Evolutionary conservation across 441 rosid species (phyloP).

Genomic region (Omphalea diandra): DNA sequence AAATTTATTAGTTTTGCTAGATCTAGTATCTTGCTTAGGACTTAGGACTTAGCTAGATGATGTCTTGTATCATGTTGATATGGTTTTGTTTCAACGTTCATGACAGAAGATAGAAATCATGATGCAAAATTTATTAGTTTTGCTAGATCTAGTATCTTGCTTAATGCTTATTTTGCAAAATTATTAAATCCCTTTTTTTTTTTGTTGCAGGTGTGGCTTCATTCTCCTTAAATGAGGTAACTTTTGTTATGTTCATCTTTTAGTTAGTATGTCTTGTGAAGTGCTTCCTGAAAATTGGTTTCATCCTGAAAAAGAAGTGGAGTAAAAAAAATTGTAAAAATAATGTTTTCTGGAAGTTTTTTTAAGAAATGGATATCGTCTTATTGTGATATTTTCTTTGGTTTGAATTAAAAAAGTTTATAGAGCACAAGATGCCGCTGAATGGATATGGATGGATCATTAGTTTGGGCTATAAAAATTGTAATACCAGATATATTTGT

Average conservation of each 20-base stretch:
- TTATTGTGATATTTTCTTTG: not conserved
- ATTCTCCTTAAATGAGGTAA: conserved; percentile 52
- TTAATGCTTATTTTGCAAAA: not conserved
- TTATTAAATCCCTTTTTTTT: conserved; percentile 28
- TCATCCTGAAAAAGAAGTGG: not conserved
- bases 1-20: conserved; percentile 1
- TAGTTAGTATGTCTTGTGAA: not conserved
- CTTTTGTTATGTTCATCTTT: conserved; percentile 16
- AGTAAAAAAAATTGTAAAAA: not conserved
- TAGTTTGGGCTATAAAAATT: not conserved
- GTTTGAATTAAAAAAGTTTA: not conserved
- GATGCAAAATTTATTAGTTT: not conserved
- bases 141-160: conserved; percentile 6
- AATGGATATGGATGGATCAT: not conserved
- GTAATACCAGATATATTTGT: not conserved
- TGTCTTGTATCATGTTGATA: too few species aligned
- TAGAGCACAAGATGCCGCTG: not conserved
- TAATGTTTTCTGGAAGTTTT: not conserved
- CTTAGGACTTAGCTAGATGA: too few species aligned
- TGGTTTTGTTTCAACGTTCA: too few species aligned
- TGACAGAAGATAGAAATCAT: not conserved
- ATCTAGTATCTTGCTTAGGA: not conserved
- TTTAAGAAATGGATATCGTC: not conserved
- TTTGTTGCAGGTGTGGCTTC: conserved; percentile 54
- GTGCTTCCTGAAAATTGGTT: not conserved